Evolutionary conservation across 192 early-diverging fungal genomes (phyloP).

Genomic region (Umbelopsis ramanniana): DNA sequence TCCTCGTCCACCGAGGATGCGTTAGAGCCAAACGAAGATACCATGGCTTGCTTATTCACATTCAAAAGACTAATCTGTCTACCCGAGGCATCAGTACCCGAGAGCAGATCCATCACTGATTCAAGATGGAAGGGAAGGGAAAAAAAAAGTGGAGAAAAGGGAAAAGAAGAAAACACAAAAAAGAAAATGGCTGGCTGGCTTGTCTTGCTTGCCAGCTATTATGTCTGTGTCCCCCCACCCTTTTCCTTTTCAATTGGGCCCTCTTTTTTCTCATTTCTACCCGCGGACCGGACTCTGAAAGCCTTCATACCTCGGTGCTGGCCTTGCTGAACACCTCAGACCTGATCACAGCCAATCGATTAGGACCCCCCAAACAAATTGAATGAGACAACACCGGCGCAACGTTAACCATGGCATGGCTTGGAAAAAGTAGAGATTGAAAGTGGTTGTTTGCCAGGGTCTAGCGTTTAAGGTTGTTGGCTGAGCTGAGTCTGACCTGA

Average conservation of each 20-base stretch:
- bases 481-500: not conserved
- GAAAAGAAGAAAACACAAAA: slow-evolving; percentile 22
- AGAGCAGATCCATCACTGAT: slow-evolving; percentile 33
- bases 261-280: not conserved
- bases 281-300: slow-evolving; percentile 24
- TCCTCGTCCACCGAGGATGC: slow-evolving; percentile 13
- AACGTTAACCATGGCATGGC: too few relatives aligned
- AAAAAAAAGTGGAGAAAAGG: slow-evolving; percentile 24
- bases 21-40: not conserved
- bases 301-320: not conserved
- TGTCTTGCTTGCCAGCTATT: not conserved
- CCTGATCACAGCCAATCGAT: too few relatives aligned
- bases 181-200: slow-evolving; percentile 2
- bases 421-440: too few relatives aligned
- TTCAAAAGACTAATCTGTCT: slow-evolving; percentile 59
- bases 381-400: too few relatives aligned
- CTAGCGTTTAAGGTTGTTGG: not conserved
- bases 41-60: slow-evolving; percentile 17
- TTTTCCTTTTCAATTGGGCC: slow-evolving; percentile 3
- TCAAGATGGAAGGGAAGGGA: not conserved
- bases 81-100: slow-evolving; percentile 57
- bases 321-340: too few relatives aligned
- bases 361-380: too few relatives aligned
- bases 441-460: not conserved
- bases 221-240: slow-evolving; percentile 13